Evolutionary conservation across 805 yeast genomes (phyloP), one percentile per base, ranked within the genome.

Genomic region (Candida broadrunensis): DNA sequence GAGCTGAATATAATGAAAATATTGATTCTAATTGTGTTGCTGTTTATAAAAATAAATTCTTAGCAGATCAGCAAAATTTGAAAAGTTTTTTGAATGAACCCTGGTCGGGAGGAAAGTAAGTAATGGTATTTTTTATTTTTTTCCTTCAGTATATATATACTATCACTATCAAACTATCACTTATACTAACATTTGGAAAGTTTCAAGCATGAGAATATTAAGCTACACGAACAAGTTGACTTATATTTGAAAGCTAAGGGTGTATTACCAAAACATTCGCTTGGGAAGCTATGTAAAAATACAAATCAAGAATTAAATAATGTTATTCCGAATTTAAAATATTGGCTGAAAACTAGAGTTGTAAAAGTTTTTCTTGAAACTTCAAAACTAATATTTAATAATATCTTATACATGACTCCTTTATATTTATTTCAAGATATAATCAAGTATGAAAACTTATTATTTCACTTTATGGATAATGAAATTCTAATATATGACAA

Each of bases 51-150:
- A 4, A n/a, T 23, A 12, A 33, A 33, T 17, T 41, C 14, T 31
- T 25, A 41, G n/a, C 5, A 14, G 5, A 36, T 41, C 37, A 14
- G 16, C 11, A 16, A n/a, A 8, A 29, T 29, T 31, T 34, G 34
- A 43, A 29, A 20, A 33, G n/a, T 20, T 33, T n/a, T 21, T 24
- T 12, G 14, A 17, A 21, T 26, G 15, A 12, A 7, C 9, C 20
- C 11, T 6, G 6, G 11, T 9, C 24, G 9, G 24, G 6, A n/a
- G 12, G 12, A 27, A 7, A 21, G 24, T 21, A 21, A 21, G 24
- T 21, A 21, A 21, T 21, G 24, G 24, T 21, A 7, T 21, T 21
- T 21, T 21, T 21, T 21, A 21, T 21, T 21, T 21, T n/a, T n/a
- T n/a, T n/a, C n/a, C n/a, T n/a, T n/a, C n/a, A 23, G 9, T 21